Conservation (phyloP, 2,329 filamentous ascomycete genomes). For the Myotisia sp. region DNA sequence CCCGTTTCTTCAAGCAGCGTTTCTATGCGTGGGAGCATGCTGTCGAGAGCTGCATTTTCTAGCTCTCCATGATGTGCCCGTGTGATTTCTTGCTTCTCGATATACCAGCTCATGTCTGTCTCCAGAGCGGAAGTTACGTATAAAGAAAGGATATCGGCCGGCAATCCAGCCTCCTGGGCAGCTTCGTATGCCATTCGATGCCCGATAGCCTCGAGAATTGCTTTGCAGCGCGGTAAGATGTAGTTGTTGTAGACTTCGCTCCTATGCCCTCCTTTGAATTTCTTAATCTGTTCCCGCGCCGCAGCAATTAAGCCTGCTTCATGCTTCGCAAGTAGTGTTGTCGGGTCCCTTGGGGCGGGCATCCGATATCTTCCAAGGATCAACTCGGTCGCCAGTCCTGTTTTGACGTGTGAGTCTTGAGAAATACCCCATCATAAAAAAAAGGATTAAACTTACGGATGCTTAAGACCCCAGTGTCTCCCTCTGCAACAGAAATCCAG, state of each 20-base stretch:
- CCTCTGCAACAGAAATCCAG: conserved; percentile 1
- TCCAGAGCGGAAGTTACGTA: neutral
- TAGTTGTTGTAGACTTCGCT: conserved; percentile 4
- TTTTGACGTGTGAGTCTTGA: neutral
- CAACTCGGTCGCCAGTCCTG: conserved; percentile 3
- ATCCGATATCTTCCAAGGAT: conserved; percentile 1
- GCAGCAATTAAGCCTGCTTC: neutral
- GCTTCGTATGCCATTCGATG: conserved; percentile 5
- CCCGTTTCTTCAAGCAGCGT: conserved; percentile 5
- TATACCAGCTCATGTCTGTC: conserved; percentile 1
- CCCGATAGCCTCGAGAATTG: conserved; percentile 4
- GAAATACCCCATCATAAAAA: too few species aligned
- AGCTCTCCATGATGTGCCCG: neutral
- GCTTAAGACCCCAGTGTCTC: neutral
- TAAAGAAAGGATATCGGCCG: neutral
- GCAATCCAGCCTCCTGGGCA: neutral
- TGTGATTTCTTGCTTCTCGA: neutral
- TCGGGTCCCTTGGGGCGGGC: neutral
- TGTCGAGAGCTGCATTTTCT: conserved; percentile 2
- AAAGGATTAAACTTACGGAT: conserved; percentile 3
- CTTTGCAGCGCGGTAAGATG: neutral
- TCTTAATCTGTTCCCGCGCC: neutral
- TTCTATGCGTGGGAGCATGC: conserved; percentile 1
- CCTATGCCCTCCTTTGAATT: conserved; percentile 2
- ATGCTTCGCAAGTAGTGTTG: conserved; percentile 1